A percentile compares a stretch with the other conserved stretches of the same genome.
Conservation (phyloP, 2,329 filamentous ascomycete species). For the Metarhizium sp. region DNA sequence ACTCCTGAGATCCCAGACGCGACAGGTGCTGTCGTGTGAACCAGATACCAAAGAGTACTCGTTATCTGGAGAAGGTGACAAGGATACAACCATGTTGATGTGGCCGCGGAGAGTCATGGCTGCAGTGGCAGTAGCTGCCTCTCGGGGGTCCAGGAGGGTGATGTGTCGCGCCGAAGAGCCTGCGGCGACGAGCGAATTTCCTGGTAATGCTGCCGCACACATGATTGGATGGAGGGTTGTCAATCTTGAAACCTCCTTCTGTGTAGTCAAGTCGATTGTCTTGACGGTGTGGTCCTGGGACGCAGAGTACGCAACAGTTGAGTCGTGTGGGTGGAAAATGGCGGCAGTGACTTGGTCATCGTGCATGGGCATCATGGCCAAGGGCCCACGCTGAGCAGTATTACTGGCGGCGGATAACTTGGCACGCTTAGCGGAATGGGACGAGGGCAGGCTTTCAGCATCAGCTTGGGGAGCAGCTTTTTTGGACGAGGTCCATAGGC, state of each 20-base stretch:
- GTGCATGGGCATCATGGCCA: conserved; percentile 65
- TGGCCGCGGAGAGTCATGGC: conserved; percentile 91
- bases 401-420: conserved; percentile 44
- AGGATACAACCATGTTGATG: conserved; percentile 56
- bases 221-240: conserved; percentile 78
- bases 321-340: conserved; percentile 75
- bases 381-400: conserved; percentile 65
- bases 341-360: conserved; percentile 66
- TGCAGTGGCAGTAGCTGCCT: conserved; percentile 62
- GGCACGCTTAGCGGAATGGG: conserved; percentile 64
- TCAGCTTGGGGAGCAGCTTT: conserved; percentile 66
- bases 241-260: conserved; percentile 67
- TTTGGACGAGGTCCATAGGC: conserved; percentile 82
- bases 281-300: conserved; percentile 86
- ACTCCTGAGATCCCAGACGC: conserved; percentile 86
- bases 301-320: conserved; percentile 82
- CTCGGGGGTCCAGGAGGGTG: conserved; percentile 84
- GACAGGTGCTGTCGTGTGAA: conserved; percentile 85
- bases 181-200: conserved; percentile 54
- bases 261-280: conserved; percentile 84
- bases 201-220: conserved; percentile 64
- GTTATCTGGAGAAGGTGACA: conserved; percentile 48
- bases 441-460: conserved; percentile 56
- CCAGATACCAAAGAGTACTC: conserved; percentile 78
- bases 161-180: conserved; percentile 83